Conservation (phyloP, 306 rosid species). For the Rosa multiflora region DNA sequence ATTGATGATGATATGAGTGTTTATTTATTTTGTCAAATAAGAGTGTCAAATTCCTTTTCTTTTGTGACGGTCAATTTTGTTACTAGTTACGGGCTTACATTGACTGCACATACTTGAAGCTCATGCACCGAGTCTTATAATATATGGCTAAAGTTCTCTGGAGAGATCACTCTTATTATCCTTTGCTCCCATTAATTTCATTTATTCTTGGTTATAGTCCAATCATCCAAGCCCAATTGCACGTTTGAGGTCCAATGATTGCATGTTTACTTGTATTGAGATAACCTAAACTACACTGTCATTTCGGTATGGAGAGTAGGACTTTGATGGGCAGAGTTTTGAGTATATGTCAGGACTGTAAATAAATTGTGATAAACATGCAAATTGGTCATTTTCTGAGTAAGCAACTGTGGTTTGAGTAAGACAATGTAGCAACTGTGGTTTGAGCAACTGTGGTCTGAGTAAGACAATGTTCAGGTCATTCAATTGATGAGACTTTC, state of each 20-base stretch:
- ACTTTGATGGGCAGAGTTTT: too few species aligned
- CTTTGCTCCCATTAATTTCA: neutral
- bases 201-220: neutral
- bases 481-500: too few species aligned
- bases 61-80: constrained; percentile 20
- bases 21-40: constrained; percentile 17
- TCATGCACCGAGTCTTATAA: constrained; percentile 4
- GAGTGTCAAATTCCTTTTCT: neutral
- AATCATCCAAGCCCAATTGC: neutral
- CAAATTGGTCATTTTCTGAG: too few species aligned
- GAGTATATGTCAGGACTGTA: too few species aligned
- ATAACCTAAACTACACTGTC: too few species aligned
- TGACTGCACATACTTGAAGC: neutral
- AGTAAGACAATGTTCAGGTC: too few species aligned
- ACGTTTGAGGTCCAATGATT: neutral
- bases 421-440: too few species aligned
- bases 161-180: neutral
- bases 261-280: neutral
- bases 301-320: neutral
- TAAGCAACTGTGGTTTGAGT: too few species aligned
- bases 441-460: too few species aligned
- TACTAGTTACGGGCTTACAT: neutral
- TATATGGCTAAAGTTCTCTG: neutral
- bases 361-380: too few species aligned
- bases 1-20: constrained; percentile 10